These are phyloP conservation scores for Ettlia oleoabundans DNA, from an alignment of 139 green algal species.

Conservation along the genomic window DNA sequence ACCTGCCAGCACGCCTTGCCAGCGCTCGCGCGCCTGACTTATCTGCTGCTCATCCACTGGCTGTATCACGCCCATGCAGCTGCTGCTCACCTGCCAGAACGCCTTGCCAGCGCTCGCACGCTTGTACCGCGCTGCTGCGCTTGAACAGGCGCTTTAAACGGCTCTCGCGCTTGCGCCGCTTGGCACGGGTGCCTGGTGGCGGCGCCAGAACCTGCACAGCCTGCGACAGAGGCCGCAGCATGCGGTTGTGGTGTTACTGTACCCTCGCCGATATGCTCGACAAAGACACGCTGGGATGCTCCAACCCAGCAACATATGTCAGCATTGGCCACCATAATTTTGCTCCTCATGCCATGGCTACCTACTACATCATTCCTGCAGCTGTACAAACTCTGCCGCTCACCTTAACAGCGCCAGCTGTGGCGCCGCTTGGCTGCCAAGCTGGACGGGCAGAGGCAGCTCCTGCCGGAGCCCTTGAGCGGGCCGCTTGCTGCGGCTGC, in stretches of 20 bases:
- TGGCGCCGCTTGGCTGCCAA: no score
- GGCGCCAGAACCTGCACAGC: background rate
- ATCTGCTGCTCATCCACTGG: slow-evolving; percentile 15
- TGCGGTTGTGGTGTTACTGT: background rate
- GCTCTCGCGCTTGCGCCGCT: slow-evolving; percentile 20
- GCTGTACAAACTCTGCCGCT: no score
- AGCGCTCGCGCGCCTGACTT: slow-evolving; percentile 1
- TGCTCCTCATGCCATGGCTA: no score
- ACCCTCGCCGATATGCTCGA: no score
- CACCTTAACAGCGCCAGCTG: no score
- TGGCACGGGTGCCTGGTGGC: slow-evolving; percentile 6
- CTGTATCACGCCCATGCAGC: background rate
- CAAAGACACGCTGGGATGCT: slow-evolving; percentile 1
- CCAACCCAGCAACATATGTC: no score
- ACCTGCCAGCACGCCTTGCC: background rate
- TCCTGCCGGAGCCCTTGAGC: no score
- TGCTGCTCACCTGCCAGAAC: slow-evolving; percentile 27
- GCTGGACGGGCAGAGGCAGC: no score
- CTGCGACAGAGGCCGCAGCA: background rate
- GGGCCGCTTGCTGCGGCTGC: no score
- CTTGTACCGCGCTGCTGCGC: slow-evolving; percentile 18
- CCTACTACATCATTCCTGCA: no score
- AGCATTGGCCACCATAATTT: no score
- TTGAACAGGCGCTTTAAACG: slow-evolving; percentile 33
- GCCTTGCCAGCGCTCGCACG: slow-evolving; percentile 18